Base-by-base conservation (phyloP, 1,139 yeast genomes). In the Yamadazyma diddensiae region DNA sequence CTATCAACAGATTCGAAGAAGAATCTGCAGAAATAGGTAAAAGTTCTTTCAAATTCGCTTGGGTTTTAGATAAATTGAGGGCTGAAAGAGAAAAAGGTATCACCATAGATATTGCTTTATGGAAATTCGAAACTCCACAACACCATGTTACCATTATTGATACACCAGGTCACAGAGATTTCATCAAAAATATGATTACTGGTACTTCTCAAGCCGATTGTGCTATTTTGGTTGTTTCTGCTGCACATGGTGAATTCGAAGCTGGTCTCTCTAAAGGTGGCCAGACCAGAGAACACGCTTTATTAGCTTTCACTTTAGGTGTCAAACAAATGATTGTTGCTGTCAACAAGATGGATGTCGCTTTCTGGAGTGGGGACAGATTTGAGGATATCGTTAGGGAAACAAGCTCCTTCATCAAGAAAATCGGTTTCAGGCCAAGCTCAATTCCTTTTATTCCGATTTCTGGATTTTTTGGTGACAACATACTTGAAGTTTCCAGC, bases 31-130 rank as follows among this genome's bases (percentile, higher is more conserved):
- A 86, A 76, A 83, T 86, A 70, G 95, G 95, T 71, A 86, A 85
- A 82, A 95, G 95, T 80, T 86, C 95, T 67, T 86, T 86, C 94
- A 86, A 86, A 81, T 86, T 86, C 90, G 95, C 95, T 65, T 86
- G 95, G 95, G 95, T 86, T 61, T 78, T 86, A 64, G 95, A 86
- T 79, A 86, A 86, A 74, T 77, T 86, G 62, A 85, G 85, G 87
- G 94, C 94, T 64, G 95, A 85, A 77, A 82, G 94, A 76, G 94
- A 85, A 75, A 85, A 94, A 80, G 94, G 95, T 85, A 85, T 85
- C 84, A 84, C 94, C 68, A 84, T 85, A 59, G 94, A 84, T 70
- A 84, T 84, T 59, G 94, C 94, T 71, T 79, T 85, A 67, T 84
- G 94, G 94, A 85, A 84, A 77, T 85, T 85, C 84, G 94, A 84